These are phyloP conservation scores for Cladosporium sp. DNA, from an alignment of 2,329 filamentous ascomycete species.

Conservation along the genomic window DNA sequence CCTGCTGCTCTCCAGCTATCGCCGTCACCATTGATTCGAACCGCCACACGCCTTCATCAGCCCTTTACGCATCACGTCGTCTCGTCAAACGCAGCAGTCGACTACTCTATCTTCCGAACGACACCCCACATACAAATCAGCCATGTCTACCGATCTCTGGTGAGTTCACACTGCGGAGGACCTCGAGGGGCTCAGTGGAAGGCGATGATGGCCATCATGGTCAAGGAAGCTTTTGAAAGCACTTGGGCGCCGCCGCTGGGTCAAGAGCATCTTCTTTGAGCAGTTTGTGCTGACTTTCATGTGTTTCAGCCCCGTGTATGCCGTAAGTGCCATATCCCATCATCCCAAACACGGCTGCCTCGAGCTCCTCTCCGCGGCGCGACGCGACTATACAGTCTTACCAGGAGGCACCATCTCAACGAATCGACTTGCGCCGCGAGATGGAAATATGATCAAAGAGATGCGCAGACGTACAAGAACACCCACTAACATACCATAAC, in stretches of 20 bases:
- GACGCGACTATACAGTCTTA: not conserved
- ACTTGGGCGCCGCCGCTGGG: not conserved
- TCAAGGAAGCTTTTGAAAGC: slow-evolving; percentile 19
- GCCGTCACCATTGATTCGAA: slow-evolving; percentile 16
- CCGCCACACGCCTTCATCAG: slow-evolving; percentile 18
- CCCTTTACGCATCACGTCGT: slow-evolving; percentile 15
- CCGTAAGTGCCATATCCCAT: slow-evolving; percentile 70
- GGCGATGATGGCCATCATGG: slow-evolving; percentile 4
- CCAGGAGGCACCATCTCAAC: too few relatives aligned
- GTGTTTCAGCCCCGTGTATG: slow-evolving; percentile 82
- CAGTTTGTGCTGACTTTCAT: slow-evolving; percentile 6
- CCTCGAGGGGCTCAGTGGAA: slow-evolving; percentile 12
- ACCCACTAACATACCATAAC: slow-evolving; percentile 22
- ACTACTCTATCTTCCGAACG: not conserved
- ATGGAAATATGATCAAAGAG: not conserved
- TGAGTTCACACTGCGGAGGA: slow-evolving; percentile 52
- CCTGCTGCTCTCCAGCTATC: slow-evolving; percentile 16
- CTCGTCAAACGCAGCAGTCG: not conserved
- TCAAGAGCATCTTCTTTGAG: not conserved
- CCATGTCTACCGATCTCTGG: slow-evolving; percentile 81
- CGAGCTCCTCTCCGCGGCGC: not conserved
- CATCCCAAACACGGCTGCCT: slow-evolving; percentile 10
- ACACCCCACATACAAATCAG: slow-evolving; percentile 38
- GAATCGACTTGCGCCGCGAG: not conserved
- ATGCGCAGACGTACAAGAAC: not conserved